Evolutionary conservation across 2,329 filamentous ascomycete species (phyloP), one percentile per base, ranked within the genome.

Genomic region (Talaromyces amestolkiae): DNA sequence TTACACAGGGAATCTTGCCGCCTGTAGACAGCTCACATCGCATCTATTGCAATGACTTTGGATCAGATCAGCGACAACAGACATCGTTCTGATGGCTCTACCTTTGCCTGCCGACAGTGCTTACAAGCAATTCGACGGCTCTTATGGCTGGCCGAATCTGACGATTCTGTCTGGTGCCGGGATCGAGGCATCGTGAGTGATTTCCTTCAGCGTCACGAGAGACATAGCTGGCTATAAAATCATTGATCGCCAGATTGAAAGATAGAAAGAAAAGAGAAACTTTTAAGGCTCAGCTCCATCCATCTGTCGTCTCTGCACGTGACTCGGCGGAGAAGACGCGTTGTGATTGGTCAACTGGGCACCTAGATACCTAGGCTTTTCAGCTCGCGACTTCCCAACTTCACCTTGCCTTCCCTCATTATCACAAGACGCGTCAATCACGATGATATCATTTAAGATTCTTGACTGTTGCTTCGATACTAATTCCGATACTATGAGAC

Each of bases 41-140:
- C 53, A 65, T 62, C 64, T 65, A 31, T 9, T 39, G 17, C 13
- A 37, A 17, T 51, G n/a, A 2, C 11, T 22, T 49, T 27, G 17
- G 3, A 11, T 53, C 49, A 53, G 17, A 53, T 11, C 15, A n/a
- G 27, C 7, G 27, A 53, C 49, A 19, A 33, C 9, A 3, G 35
- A 53, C n/a, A n/a, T 33, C 22, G 17, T 11, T n/a, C 27, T 33
- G 17, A 24, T 53, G 7, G 27, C 10, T 35, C 13, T 37, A 62
- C 64, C 51, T 65, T 65, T 39, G 64, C 64, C 24, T 65, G 64
- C 22, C 64, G 64, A 58, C 64, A 65, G 39, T 56, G 54, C 56
- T 39, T 62, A 43, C 64, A 65, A 17, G 64, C 64, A 22, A 62
- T 41, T 3, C 64, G 58, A 35, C 64, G 58, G 11, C 59, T 43